Evolutionary conservation across 805 yeast species (phyloP).

Genomic region (Candida silvatica): DNA sequence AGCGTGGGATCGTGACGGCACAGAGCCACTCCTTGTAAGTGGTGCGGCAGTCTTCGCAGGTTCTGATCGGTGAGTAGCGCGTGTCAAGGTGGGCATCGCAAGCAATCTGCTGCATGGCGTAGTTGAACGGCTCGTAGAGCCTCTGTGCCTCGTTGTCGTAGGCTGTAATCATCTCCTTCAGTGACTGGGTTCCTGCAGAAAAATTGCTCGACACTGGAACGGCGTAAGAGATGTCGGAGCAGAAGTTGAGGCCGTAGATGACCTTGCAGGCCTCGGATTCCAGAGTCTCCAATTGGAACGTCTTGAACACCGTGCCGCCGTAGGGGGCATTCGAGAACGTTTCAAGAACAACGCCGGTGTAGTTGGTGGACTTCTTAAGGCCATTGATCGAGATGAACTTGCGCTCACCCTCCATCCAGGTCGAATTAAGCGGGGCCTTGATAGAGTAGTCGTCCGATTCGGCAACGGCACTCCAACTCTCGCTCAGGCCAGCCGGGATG

Average conservation of each 20-base stretch:
- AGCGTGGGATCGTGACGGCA: slow-evolving; percentile 79
- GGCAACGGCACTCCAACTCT: slow-evolving; percentile 67
- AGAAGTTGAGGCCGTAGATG: slow-evolving; percentile 67
- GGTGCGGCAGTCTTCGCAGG: slow-evolving; percentile 63
- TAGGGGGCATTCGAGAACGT: slow-evolving; percentile 27
- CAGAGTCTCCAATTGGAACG: slow-evolving; percentile 50
- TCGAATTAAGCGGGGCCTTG: slow-evolving; percentile 14
- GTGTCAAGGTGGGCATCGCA: slow-evolving; percentile 66
- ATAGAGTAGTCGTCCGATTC: slow-evolving; percentile 21
- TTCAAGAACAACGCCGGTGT: slow-evolving; percentile 55
- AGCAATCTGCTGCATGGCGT: slow-evolving; percentile 65
- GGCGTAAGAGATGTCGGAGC: slow-evolving; percentile 76
- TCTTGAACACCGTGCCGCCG: slow-evolving; percentile 60
- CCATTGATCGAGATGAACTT: slow-evolving; percentile 55
- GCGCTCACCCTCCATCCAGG: slow-evolving; percentile 6
- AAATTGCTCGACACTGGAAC: slow-evolving; percentile 47
- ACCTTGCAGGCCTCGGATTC: slow-evolving; percentile 55
- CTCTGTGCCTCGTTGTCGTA: slow-evolving; percentile 60
- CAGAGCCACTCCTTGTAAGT: slow-evolving; percentile 87
- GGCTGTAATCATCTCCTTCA: slow-evolving; percentile 28
- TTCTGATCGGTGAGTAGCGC: slow-evolving; percentile 61
- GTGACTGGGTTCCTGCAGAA: slow-evolving; percentile 21
- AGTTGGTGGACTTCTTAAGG: slow-evolving; percentile 50
- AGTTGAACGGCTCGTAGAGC: slow-evolving; percentile 57
- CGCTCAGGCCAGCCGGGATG: slow-evolving; percentile 31